Base-by-base conservation (phyloP, 148 eudicot genomes). In the Beta vulgaris region DNA sequence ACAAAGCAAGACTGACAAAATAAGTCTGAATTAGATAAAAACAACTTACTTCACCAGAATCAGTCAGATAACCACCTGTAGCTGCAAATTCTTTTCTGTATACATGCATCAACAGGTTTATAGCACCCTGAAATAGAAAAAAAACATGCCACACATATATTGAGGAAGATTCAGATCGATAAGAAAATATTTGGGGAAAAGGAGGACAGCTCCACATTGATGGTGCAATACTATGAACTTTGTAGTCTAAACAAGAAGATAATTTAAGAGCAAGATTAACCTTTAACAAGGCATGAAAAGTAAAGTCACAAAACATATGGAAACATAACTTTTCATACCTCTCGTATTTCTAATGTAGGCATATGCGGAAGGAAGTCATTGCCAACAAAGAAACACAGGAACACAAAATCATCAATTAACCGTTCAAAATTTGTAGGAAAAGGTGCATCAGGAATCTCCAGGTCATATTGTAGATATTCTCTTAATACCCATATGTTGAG, bases 331-430 rank as follows among this genome's bases (percentile, higher is more conserved):
- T 39, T 66, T 74, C 81, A 81, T 87, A 95, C 98, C 98, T 95
- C 99, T 69, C 97, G 91, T 82, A 95, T 95, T 85, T 95, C 99
- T 76, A 95, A 78, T 39, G 99, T 92, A 15, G 99, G 99, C 99
- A 95, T 95, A 79, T 95, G 99, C n/a, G 99, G 99, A 79, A 95
- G 99, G 80, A 95, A 95, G 83, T 95, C 99, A 78, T 95, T 95
- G 80, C 99, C 99, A 75, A 95, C 99, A 77, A 95, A 95, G 71
- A 95, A 92, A 83, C 99, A 95, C n/a, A 95, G 85, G 84, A 95
- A 95, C 76, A 95, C 98, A 72, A 95, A 95, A 79, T 95, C 99
- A 80, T 95, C 97, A 80, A 95, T 82, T 89, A 95, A 77, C 48
- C 97, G 85, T 78, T 95, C 99, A 77, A 95, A 88, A 80, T 85